phyloP scores from a whole-genome alignment of 148 eudicot species.

The Spergularia marina region DNA sequence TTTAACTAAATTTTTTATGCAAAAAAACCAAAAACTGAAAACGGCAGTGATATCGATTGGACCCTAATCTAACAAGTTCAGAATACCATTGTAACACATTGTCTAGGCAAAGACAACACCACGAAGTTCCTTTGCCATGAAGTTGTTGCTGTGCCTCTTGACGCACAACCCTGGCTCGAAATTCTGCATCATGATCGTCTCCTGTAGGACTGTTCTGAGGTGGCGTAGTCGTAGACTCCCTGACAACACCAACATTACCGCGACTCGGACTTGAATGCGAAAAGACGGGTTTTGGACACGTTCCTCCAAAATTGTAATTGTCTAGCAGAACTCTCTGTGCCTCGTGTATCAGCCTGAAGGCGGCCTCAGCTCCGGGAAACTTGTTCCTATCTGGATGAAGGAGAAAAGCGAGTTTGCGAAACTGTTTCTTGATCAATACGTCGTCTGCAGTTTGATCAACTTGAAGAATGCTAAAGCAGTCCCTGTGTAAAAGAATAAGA shows the following conservation, averaged over 20 bases:
- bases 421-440: conserved; percentile 59
- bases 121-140: conserved; percentile 44
- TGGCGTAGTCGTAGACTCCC: conserved; percentile 20
- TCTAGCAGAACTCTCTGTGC: conserved; percentile 71
- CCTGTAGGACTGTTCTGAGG: conserved; percentile 24
- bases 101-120: conserved; percentile 23
- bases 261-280: conserved; percentile 26
- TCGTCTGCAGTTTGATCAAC: conserved; percentile 60
- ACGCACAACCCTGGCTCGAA: conserved; percentile 16
- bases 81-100: too few relatives aligned
- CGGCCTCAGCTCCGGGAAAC: conserved; percentile 73
- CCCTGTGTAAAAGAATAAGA: conserved; percentile 3
- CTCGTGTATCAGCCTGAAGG: conserved; percentile 76
- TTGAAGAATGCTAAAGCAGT: conserved; percentile 79
- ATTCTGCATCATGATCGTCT: conserved; percentile 26
- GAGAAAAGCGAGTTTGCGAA: conserved; percentile 63
- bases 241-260: conserved; percentile 20
- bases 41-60: too few relatives aligned
- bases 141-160: conserved; percentile 35
- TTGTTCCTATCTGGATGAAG: conserved; percentile 91
- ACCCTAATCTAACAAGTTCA: too few relatives aligned
- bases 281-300: conserved; percentile 18
- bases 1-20: too few relatives aligned
- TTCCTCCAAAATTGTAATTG: conserved; percentile 10
- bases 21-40: too few relatives aligned